Conservation (phyloP, 441 rosid genomes). For the Melastoma candidum region DNA sequence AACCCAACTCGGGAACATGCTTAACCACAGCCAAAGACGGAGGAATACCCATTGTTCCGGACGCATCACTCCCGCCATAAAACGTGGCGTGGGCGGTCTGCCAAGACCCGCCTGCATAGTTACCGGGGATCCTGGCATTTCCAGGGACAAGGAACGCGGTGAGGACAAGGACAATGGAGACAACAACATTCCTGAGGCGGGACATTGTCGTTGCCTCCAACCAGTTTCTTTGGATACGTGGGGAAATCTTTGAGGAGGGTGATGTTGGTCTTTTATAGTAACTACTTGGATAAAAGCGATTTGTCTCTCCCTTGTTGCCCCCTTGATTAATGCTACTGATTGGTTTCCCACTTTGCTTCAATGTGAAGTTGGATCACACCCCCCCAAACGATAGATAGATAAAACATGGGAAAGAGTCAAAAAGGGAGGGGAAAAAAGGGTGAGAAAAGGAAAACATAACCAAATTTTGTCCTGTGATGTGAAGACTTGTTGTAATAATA, state of each 20-base stretch:
- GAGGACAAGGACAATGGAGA: constrained; percentile 5
- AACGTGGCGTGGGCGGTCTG: constrained; percentile 76
- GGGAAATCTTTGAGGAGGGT: too few relatives aligned
- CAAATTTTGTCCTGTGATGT: too few relatives aligned
- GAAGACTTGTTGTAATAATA: too few relatives aligned
- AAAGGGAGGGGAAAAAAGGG: constrained; percentile 7
- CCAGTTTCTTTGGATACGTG: too few relatives aligned
- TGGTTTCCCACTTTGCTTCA: too few relatives aligned
- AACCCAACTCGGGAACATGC: neutral
- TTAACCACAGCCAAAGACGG: neutral
- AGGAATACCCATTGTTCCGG: constrained; percentile 74
- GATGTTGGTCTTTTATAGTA: too few relatives aligned
- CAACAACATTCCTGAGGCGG: neutral
- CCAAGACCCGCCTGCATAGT: constrained; percentile 43
- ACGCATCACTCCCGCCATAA: constrained; percentile 74
- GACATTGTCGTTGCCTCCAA: constrained; percentile 17
- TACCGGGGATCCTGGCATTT: constrained; percentile 51
- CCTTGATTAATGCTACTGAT: too few relatives aligned
- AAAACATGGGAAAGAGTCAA: neutral
- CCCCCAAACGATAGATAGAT: too few relatives aligned
- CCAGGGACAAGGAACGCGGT: constrained; percentile 12
- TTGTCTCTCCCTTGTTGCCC: too few relatives aligned
- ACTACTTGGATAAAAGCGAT: too few relatives aligned
- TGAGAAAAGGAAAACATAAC: neutral
- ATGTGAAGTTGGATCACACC: too few relatives aligned